Evolutionary conservation across 371 early-diverging fungal species (phyloP).

Genomic region (Mycotypha africana): DNA sequence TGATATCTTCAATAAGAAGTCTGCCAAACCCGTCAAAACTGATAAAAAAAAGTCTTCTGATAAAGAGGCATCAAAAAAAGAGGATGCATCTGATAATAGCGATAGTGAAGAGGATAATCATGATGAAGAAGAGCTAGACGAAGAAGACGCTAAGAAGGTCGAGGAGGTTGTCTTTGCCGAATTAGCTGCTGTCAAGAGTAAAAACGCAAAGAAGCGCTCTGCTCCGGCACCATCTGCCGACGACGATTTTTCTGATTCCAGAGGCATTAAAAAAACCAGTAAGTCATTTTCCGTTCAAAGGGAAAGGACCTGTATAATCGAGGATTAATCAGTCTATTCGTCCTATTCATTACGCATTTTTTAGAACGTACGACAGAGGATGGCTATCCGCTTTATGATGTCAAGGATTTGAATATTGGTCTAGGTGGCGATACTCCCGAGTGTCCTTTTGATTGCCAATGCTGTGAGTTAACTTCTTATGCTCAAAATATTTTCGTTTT

Average conservation of each 20-base stretch:
- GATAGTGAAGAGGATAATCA: conserved; percentile 13
- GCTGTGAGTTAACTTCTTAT: conserved; percentile 26
- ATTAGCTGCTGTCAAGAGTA: conserved; percentile 37
- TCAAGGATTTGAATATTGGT: conserved; percentile 41
- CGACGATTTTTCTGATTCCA: conserved; percentile 39
- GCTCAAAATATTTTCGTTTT: background rate
- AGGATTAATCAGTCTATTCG: too few species aligned
- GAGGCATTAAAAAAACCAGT: conserved; percentile 43
- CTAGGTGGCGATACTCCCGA: conserved; percentile 41
- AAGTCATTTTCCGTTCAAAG: conserved; percentile 4
- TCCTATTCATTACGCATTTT: background rate
- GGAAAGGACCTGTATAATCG: too few species aligned
- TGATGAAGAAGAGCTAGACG: conserved; percentile 13
- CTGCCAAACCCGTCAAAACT: conserved; percentile 5
- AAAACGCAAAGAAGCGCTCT: conserved; percentile 16
- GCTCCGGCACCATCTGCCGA: conserved; percentile 13
- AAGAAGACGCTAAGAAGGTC: conserved; percentile 17
- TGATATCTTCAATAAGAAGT: conserved; percentile 38
- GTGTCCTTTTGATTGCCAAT: conserved; percentile 46
- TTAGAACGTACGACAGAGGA: conserved; percentile 44
- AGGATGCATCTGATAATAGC: conserved; percentile 1
- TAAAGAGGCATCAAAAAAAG: background rate
- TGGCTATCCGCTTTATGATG: conserved; percentile 47
- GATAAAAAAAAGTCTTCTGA: conserved; percentile 8
- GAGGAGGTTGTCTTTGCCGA: conserved; percentile 45